Base-by-base conservation (phyloP, 371 early-diverging fungal species). In the Dipsacomyces acuminosporus region DNA sequence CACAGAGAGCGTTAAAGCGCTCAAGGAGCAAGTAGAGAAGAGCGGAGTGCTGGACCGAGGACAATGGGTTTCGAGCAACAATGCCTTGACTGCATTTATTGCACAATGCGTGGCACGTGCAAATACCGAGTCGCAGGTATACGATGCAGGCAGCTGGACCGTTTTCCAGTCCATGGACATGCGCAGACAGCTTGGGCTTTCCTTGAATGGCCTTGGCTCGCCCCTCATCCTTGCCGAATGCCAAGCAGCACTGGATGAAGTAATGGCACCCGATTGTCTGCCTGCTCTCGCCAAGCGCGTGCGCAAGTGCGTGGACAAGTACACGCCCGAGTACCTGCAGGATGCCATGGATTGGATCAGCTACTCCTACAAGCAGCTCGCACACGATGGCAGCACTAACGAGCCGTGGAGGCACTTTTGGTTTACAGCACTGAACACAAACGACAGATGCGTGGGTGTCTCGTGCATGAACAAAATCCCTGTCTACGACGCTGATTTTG, bases 361-460 rank as follows among this genome's bases (percentile, higher is more conserved):
- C 36, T 14, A 35, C 1, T 33, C 61, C 22, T 66, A 66, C 22
- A 6, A 19, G 2, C 21, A 17, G 17, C 33, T 66, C 24, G 56
- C 54, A 8, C 8, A 33, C 17, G 17, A 35, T 14, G 57, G 57
- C 0, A 21, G 25, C 6, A 30, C 30, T 11, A 30, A 11, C 30
- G 61, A 61, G 34, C 67, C 67, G 3, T 66, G 67, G 67, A 52
- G 62, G 1, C 67, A 61, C 19, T 66, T 66, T 18, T 66, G 67
- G 67, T 66, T 66, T 24, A 46, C 67, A 2, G 61, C 62, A 8
- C 33, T 66, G 7, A 46, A 61, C 41, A 66, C 62, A 14, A 66
- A 56, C 24, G 8, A 43, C 1, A 18, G 62, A 0, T 35, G 56
- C 6, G 57, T 66, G 0, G 67, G 67, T 9, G 54, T 66, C n/a